A percentile compares a stretch with the other conserved stretches of the same genome.
Evolutionary conservation across 2,329 filamentous ascomycete species (phyloP).

Genomic region (Sclerotinia nivalis): DNA sequence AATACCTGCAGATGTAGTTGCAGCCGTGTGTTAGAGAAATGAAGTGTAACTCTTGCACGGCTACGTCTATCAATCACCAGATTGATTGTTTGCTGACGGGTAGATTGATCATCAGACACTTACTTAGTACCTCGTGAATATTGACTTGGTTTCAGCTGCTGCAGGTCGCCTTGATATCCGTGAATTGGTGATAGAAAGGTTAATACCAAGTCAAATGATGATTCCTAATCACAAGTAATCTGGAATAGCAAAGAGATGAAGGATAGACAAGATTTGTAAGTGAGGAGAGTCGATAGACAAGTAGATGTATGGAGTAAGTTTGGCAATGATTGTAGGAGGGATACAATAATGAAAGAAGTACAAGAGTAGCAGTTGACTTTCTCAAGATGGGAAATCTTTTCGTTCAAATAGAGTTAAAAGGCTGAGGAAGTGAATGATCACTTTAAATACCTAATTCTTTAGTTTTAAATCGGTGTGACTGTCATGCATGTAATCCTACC

Average conservation of each 20-base stretch:
- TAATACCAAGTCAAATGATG: conserved; percentile 5
- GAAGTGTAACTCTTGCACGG: conserved; percentile 20
- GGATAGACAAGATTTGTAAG: background rate
- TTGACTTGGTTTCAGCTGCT: conserved; percentile 14
- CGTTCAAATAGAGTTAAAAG: background rate
- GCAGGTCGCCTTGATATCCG: conserved; percentile 18
- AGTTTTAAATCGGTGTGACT: background rate
- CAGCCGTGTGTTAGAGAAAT: background rate
- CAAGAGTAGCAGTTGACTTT: background rate
- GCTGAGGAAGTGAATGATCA: background rate
- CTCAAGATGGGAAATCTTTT: background rate
- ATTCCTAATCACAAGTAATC: background rate
- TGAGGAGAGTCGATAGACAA: background rate
- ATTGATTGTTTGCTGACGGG: conserved; percentile 18
- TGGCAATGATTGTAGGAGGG: background rate
- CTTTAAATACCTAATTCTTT: background rate
- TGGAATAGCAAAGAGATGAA: background rate
- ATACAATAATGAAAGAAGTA: background rate
- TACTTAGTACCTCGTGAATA: conserved; percentile 16
- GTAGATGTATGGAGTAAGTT: background rate
- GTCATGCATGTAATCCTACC: background rate
- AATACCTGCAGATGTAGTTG: background rate
- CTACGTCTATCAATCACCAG: conserved; percentile 16
- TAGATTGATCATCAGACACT: conserved; percentile 25
- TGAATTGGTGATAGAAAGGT: background rate